Conservation (phyloP, 768 basidiomycete genomes). For the Termitomyces bulborhizus region DNA sequence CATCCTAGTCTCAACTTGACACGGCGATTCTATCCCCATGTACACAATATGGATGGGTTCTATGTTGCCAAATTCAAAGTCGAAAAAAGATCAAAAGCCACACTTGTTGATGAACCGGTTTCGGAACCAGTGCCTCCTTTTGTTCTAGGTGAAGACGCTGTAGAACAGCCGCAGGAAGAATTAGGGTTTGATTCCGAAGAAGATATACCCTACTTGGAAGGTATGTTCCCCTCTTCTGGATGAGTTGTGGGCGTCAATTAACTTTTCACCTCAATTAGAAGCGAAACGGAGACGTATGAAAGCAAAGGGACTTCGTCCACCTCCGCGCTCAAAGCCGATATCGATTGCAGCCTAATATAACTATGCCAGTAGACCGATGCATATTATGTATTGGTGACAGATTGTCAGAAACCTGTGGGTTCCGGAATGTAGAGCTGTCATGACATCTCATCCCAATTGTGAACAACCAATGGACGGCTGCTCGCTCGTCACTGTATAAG, state of each 20-base stretch:
- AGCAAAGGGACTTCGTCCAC: constrained; percentile 65
- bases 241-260: constrained; percentile 11
- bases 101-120: constrained; percentile 21
- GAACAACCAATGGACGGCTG: neutral
- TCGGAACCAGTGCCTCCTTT: constrained; percentile 11
- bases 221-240: constrained; percentile 36
- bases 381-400: neutral
- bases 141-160: constrained; percentile 20
- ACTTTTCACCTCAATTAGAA: constrained; percentile 33
- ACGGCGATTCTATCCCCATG: constrained; percentile 90
- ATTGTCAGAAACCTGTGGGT: neutral
- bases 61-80: constrained; percentile 98
- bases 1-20: constrained; percentile 74
- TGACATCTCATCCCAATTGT: neutral
- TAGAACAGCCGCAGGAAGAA: constrained; percentile 32
- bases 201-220: constrained; percentile 72
- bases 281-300: constrained; percentile 72
- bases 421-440: neutral
- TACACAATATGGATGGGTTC: constrained; percentile 99
- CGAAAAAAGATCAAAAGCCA: constrained; percentile 61
- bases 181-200: constrained; percentile 68
- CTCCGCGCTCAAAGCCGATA: constrained; percentile 37
- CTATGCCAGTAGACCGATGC: neutral
- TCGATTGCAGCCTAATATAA: constrained; percentile 5
- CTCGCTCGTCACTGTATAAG: no score